Base-by-base conservation (phyloP, 2,329 filamentous ascomycete species). In the Madurella mycetomatis region DNA sequence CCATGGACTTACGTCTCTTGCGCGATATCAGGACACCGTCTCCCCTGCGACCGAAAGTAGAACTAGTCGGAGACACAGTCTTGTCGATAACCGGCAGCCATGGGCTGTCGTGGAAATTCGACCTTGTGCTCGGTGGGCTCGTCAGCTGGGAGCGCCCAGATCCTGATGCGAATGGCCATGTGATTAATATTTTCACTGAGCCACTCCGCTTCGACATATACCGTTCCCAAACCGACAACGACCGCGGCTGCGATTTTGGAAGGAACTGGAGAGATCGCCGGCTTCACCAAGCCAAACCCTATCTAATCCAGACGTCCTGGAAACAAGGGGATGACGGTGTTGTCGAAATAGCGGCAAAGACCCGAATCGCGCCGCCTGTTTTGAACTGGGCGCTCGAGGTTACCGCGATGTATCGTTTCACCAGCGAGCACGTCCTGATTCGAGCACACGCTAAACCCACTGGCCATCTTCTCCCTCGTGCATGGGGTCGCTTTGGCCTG, bases 201-300 rank as follows among this genome's bases (percentile, higher is more conserved):
- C 75, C 77, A 0, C 62, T 77, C 2, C 59, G 68, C 1, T 72
- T 85, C 41, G 75, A 76, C 57, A 80, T 88, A 65, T 87, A 84
- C 72, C 83, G 85, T 40, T 80, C 85, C 0, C 74, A 79, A 39
- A 87, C 84, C 0, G 83, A 87, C 69, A 87, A 87, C 64, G 85
- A 88, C 64, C 72, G 74, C 4, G 78, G 78, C 0, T 72, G 73
- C 7, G 69, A 73, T 15, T 80, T 81, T 59, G 83, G 82, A 1
- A 70, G 74, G 49, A 76, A 84, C 56, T 88, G 85, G 84, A 68
- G 73, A 11, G 72, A 74, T 16, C 63, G 69, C 7, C 70, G 73
- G 2, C 62, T 81, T 0, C 72, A 80, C 61, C 73, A 78, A 60
- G 76, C 74, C 2, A 71, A 70, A 4, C 66, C 69, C 46, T 73